These are phyloP conservation scores for Blastomyces parvus DNA, from an alignment of 2,329 filamentous ascomycete species.

Conservation along the genomic window DNA sequence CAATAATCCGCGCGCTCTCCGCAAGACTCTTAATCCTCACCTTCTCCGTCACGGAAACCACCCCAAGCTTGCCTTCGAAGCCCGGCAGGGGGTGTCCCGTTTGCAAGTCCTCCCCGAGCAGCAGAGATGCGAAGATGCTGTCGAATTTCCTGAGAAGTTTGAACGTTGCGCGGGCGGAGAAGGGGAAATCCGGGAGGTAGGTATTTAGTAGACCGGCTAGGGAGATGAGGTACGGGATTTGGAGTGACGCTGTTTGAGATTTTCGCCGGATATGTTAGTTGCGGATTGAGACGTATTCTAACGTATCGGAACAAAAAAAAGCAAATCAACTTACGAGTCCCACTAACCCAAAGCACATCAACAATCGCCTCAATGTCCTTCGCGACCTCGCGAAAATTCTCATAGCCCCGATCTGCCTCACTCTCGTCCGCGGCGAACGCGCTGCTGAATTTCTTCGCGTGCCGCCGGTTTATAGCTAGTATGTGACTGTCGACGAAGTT, in stretches of 20 bases:
- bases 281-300: background rate
- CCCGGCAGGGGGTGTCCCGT: conserved; percentile 59
- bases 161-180: conserved; percentile 60
- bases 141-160: conserved; percentile 67
- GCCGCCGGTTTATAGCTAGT: conserved; percentile 43
- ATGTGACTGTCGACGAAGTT: conserved; percentile 47
- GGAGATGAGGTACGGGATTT: conserved; percentile 74
- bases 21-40: conserved; percentile 75
- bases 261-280: background rate
- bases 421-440: conserved; percentile 17
- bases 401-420: conserved; percentile 43
- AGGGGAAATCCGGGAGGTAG: conserved; percentile 63
- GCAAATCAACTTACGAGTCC: conserved; percentile 62
- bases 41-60: conserved; percentile 68
- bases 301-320: conserved; percentile 1
- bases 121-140: conserved; percentile 66
- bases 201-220: conserved; percentile 63
- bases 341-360: conserved; percentile 76
- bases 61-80: conserved; percentile 50
- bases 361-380: conserved; percentile 64
- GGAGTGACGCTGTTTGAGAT: conserved; percentile 55
- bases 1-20: conserved; percentile 60
- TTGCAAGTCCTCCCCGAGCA: conserved; percentile 57
- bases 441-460: conserved; percentile 41
- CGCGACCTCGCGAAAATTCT: conserved; percentile 59